A percentile compares a stretch with the other conserved stretches of the same genome.
Conservation (phyloP, 169 alveolate genomes). For the Neospora caninum region DNA sequence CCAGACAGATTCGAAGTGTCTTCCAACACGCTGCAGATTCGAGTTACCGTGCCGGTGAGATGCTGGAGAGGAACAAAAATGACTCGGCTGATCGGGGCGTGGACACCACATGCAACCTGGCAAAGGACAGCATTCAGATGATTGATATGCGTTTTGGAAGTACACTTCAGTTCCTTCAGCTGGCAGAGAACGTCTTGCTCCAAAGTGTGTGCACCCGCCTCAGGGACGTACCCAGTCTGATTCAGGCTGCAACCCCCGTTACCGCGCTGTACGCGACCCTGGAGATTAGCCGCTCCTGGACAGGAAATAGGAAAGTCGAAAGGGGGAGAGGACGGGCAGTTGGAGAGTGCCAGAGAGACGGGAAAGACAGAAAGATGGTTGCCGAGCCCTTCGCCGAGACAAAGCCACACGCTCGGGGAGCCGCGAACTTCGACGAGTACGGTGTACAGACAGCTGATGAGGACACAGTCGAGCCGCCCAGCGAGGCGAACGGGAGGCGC, state of each 20-base stretch:
- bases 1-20: background rate
- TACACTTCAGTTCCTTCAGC: background rate
- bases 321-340: background rate
- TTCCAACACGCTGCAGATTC: background rate
- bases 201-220: background rate
- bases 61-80: background rate
- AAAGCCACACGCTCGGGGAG: no score
- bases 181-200: background rate
- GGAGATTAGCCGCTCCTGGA: background rate
- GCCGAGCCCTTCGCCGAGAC: no score
- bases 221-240: background rate
- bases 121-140: background rate
- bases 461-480: no score
- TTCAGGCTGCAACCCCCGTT: background rate
- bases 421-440: no score
- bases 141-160: background rate
- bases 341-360: background rate
- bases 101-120: background rate
- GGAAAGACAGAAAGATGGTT: background rate
- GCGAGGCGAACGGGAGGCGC: no score
- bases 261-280: background rate
- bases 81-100: background rate
- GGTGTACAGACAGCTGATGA: no score
- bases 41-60: background rate
- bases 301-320: background rate